Evolutionary conservation across 306 rosid species (phyloP).

Genomic region (Corylus americana): DNA sequence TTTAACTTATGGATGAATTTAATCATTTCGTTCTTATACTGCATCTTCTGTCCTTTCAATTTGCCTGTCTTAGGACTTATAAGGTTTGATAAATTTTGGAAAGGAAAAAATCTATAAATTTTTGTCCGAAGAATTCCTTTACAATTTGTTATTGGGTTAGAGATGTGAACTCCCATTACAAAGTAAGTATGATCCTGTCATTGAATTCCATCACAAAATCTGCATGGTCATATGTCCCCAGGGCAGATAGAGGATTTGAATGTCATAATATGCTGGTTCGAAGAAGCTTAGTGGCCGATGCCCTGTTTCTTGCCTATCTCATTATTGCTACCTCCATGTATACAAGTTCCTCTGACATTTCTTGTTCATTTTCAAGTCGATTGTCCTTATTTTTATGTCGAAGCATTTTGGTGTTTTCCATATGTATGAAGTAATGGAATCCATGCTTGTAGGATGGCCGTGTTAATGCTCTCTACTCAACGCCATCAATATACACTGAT

Average conservation of each 20-base stretch:
- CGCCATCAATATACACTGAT: conserved; percentile 89
- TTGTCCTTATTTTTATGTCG: neutral
- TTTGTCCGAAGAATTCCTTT: neutral
- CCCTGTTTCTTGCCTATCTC: neutral
- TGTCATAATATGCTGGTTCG: neutral
- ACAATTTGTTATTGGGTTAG: neutral
- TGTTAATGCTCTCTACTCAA: conserved; percentile 79
- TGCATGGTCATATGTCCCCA: neutral
- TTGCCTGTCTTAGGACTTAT: neutral
- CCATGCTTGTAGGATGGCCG: conserved; percentile 65
- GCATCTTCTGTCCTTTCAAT: neutral
- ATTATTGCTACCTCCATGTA: neutral
- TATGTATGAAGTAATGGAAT: neutral
- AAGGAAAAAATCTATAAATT: neutral
- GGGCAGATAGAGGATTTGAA: neutral
- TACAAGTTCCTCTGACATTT: neutral
- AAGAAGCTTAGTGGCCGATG: neutral
- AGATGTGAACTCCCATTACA: neutral
- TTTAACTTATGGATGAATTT: neutral
- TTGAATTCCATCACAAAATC: neutral
- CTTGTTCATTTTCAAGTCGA: neutral
- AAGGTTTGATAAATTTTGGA: neutral
- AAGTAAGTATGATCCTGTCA: neutral
- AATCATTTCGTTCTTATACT: neutral
- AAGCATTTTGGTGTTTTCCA: conserved; percentile 21